phyloP scores from a whole-genome alignment of 805 yeast genomes.

The Suhomyces kilbournensis region DNA sequence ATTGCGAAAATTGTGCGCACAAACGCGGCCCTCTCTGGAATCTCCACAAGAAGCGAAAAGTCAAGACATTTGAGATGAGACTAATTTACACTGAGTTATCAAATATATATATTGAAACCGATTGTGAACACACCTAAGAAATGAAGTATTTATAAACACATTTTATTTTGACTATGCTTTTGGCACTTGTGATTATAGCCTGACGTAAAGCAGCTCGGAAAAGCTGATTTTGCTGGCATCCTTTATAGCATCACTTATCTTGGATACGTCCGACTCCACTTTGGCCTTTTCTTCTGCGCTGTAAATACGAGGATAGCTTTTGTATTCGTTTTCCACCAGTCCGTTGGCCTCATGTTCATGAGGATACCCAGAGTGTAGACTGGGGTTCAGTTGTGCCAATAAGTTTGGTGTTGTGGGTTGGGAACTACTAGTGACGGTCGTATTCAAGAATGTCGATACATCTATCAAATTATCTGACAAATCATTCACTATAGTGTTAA shows the following conservation, averaged over 20 bases:
- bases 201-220: conserved; percentile 12
- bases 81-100: neutral
- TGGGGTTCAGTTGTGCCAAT: conserved; percentile 2
- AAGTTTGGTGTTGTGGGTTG: conserved; percentile 3
- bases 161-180: neutral
- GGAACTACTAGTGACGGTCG: conserved; percentile 5
- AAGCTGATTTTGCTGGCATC: conserved; percentile 10
- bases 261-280: conserved; percentile 6
- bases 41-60: neutral
- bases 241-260: conserved; percentile 8
- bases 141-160: neutral
- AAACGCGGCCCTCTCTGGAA: neutral
- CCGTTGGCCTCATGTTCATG: conserved; percentile 4
- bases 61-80: neutral
- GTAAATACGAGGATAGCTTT: conserved; percentile 11
- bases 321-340: conserved; percentile 4
- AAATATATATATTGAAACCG: neutral
- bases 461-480: conserved; percentile 15
- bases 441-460: conserved; percentile 13
- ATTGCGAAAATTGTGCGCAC: neutral
- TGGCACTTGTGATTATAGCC: conserved; percentile 3
- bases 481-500: conserved; percentile 46
- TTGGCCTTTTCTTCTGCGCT: conserved; percentile 7
- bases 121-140: neutral
- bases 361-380: conserved; percentile 1